Evolutionary conservation across 495 filamentous ascomycete species (phyloP).

Genomic region (Aspergillus haitiensis): DNA sequence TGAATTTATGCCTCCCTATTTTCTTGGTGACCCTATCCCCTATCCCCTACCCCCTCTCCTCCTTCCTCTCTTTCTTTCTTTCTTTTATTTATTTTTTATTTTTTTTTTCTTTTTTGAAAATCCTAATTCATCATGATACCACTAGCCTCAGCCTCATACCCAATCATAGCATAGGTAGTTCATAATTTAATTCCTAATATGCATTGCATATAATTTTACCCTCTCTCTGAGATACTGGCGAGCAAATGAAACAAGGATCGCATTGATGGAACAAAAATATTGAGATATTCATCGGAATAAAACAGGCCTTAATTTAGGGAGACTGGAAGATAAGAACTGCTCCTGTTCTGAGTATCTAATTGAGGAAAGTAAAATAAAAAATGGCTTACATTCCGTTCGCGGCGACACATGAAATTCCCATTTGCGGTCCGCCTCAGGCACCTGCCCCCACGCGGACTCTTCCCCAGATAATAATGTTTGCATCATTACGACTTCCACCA

Average conservation of each 20-base stretch:
- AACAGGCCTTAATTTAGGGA: not conserved
- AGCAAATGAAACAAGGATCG: not conserved
- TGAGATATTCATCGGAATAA: no score
- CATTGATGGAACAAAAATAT: no score
- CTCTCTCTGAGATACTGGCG: not conserved
- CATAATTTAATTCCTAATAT: slow-evolving; percentile 24
- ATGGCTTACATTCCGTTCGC: no score
- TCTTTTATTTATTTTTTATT: slow-evolving; percentile 1
- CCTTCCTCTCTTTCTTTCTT: not conserved
- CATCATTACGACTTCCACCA: no score
- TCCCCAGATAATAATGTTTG: not conserved
- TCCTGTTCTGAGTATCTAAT: no score
- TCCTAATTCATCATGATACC: slow-evolving; percentile 16
- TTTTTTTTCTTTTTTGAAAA: slow-evolving; percentile 6
- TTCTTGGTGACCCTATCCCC: not conserved
- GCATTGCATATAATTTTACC: not conserved
- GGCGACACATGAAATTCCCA: no score
- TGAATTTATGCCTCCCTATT: slow-evolving; percentile 2
- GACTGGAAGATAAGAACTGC: not conserved
- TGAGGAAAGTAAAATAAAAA: no score
- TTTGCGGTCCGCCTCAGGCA: not conserved
- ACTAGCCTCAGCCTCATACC: slow-evolving; percentile 17
- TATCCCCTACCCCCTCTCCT: not conserved
- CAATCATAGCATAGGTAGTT: slow-evolving; percentile 21
- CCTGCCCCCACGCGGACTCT: slow-evolving; percentile 6